Conservation (phyloP, 129 eudicot genomes). For the Smallanthus sonchifolius region DNA sequence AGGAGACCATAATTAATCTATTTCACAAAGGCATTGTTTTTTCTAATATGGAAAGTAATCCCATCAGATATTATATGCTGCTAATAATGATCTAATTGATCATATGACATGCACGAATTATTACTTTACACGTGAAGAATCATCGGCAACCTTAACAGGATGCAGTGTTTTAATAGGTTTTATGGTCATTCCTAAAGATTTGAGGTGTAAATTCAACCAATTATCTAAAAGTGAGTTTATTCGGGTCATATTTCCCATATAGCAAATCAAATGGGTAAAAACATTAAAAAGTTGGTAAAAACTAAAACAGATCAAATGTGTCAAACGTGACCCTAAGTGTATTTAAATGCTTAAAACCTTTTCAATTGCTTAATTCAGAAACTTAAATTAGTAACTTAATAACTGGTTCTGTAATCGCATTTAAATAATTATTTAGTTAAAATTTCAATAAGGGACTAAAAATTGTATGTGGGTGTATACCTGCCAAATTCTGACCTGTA, state of each 20-base stretch:
- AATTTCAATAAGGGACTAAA: neutral
- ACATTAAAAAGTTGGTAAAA: neutral
- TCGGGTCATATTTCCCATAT: neutral
- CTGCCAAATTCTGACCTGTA: neutral
- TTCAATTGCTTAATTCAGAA: neutral
- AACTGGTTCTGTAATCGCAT: neutral
- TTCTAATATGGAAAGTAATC: too few species aligned
- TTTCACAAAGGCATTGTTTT: too few species aligned
- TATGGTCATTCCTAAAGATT: too few species aligned
- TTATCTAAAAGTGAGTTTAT: neutral
- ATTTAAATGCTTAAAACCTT: neutral
- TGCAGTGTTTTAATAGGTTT: too few species aligned
- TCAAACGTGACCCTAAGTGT: neutral
- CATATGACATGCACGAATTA: too few species aligned
- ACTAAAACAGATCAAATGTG: neutral
- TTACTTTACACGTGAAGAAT: too few species aligned
- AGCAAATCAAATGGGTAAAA: neutral
- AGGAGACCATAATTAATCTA: too few species aligned
- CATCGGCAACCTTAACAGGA: too few species aligned
- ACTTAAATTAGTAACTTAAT: neutral
- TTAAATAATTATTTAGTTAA: neutral
- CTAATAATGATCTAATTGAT: too few species aligned
- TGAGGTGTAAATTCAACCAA: too few species aligned
- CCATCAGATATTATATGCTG: too few species aligned
- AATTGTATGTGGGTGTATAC: neutral